Conservation (phyloP, 73 alveolate genomes). For the Paramecium caudatum region DNA sequence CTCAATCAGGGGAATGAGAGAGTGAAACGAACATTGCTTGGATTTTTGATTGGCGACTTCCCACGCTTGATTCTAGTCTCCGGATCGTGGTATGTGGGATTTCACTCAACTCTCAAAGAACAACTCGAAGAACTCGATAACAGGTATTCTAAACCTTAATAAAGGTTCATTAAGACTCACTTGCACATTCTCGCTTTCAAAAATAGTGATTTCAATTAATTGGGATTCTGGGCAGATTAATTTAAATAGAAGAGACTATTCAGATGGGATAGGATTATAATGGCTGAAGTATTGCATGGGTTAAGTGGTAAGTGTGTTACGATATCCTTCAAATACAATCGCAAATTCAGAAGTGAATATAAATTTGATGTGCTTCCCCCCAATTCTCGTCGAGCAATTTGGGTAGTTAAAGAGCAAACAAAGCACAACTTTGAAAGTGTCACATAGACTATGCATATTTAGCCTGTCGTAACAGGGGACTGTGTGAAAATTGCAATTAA, state of each 20-base stretch:
- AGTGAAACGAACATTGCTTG: background rate
- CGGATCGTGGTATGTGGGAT: slow-evolving; percentile 64
- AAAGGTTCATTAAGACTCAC: slow-evolving; percentile 40
- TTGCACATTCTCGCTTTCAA: slow-evolving; percentile 28
- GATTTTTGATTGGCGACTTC: slow-evolving; percentile 44
- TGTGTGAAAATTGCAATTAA: slow-evolving; percentile 40
- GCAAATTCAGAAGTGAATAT: slow-evolving; percentile 8
- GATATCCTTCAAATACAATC: slow-evolving; percentile 18
- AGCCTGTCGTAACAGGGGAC: slow-evolving; percentile 5
- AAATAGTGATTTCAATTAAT: background rate
- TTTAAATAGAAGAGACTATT: background rate
- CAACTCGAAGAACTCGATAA: slow-evolving; percentile 48
- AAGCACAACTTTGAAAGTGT: slow-evolving; percentile 43
- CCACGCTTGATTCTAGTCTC: background rate
- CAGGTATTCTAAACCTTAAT: background rate
- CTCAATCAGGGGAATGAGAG: slow-evolving; percentile 14
- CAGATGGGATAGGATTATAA: slow-evolving; percentile 63
- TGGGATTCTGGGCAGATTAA: background rate
- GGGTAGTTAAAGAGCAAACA: slow-evolving; percentile 41
- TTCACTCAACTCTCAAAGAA: slow-evolving; percentile 32
- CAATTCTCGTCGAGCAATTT: background rate
- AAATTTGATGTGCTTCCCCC: slow-evolving; percentile 36
- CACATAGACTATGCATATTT: background rate
- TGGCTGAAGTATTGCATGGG: slow-evolving; percentile 25
- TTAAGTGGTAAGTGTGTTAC: slow-evolving; percentile 27